Percentiles rank a stretch among this genome's conserved stretches.
Conservation (phyloP, 805 yeast genomes). For the Kodamaea jinghongensis region DNA sequence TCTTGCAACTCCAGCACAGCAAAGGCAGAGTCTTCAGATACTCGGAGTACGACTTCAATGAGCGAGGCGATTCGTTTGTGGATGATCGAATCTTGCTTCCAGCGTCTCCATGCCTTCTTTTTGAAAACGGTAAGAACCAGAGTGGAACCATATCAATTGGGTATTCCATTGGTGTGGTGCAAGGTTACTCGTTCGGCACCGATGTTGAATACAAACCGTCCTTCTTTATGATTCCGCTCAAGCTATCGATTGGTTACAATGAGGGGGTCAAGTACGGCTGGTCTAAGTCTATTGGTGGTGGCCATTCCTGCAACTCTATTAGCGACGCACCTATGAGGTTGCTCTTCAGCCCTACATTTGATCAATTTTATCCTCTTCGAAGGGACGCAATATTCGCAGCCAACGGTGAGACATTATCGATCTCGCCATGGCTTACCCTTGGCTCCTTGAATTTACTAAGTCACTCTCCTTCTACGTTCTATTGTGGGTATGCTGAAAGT, state of each 20-base stretch:
- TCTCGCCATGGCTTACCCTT: background rate
- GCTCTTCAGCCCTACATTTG: conserved; percentile 3
- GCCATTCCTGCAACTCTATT: conserved; percentile 1
- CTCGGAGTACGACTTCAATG: conserved; percentile 2
- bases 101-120: conserved; percentile 5
- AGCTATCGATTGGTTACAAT: background rate
- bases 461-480: background rate
- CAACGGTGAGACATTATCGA: background rate
- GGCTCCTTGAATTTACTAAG: background rate
- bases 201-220: too few relatives aligned
- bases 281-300: background rate
- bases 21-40: conserved; percentile 1
- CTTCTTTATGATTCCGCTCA: background rate
- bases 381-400: background rate
- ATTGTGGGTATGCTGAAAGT: conserved; percentile 3
- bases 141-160: conserved; percentile 2
- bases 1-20: background rate
- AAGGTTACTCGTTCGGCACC: background rate
- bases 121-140: background rate
- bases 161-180: background rate
- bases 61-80: background rate
- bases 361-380: background rate
- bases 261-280: background rate
- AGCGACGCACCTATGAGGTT: background rate
- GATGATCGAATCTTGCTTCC: conserved; percentile 3